Evolutionary conservation across 192 early-diverging fungal genomes (phyloP), one percentile per base, ranked within the genome.

Genomic region (Coemansia sp.): DNA sequence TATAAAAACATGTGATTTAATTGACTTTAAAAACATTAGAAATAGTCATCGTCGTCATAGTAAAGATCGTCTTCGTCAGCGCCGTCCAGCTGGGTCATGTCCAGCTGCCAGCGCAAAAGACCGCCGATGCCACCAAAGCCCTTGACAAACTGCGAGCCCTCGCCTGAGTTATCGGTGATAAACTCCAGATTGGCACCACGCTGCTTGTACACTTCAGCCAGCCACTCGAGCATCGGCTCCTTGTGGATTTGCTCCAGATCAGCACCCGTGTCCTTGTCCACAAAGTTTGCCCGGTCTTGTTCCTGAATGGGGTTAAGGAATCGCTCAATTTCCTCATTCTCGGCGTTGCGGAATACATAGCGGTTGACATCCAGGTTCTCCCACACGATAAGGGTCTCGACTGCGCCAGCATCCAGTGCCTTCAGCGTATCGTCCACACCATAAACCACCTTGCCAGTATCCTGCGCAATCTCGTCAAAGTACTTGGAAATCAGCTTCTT

Each of bases 111-210:
- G 68, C 97, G 91, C 59, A 97, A 82, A 20, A 94, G 59, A 14
- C 91, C 95, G 45, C 94, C 97, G 62, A 99, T 97, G 39, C 97
- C 97, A 80, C 97, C 97, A 78, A 99, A 99, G 19, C 97, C 97
- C 66, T 90, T 91, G 55, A 96, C 92, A 80, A 97, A 99, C 80
- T 97, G 94, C 31, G 92, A 88, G 41, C 94, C 95, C 78, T 97
- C 95, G 58, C 90, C 90, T 33, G 94, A 94, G 61, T 87, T 80
- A 83, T 99, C 93, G 30, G 94, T 97, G 45, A 99, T 85, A 76
- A 94, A 96, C 78, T 99, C 97, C 11, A 99, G 81, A 16, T 76
- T 81, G 21, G 94, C 91, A 63, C 85, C 97, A 64, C 91, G 96
- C 51, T 99, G 86, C 80, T 94, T 96, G 85, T 99, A 99, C 61